Evolutionary conservation across 305 asterid species (phyloP).

Genomic region (Fraxinus floribunda): DNA sequence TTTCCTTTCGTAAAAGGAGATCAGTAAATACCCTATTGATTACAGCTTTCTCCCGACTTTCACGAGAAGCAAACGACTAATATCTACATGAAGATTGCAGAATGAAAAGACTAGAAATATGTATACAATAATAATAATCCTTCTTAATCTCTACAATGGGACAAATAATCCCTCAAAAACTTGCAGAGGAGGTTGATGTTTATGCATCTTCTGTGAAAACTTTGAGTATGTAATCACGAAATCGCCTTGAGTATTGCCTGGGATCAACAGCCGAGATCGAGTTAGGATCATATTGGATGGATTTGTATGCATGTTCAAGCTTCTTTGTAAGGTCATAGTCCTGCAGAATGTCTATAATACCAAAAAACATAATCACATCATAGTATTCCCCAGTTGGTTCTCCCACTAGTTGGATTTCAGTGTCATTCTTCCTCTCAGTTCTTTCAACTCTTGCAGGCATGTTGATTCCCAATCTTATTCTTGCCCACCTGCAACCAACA

Average conservation of each 20-base stretch:
- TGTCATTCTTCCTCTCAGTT: conserved; percentile 59
- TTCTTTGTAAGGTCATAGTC: conserved; percentile 93
- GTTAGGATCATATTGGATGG: conserved; percentile 88
- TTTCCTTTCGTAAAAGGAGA: background rate
- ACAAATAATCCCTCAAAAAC: background rate
- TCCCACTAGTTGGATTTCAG: conserved; percentile 53
- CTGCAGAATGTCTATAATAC: conserved; percentile 92
- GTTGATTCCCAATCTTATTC: conserved; percentile 69
- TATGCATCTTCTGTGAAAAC: conserved; percentile 78
- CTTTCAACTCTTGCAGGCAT: conserved; percentile 91
- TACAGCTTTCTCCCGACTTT: background rate
- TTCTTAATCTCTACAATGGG: background rate
- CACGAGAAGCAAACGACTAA: background rate
- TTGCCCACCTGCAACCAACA: conserved; percentile 55
- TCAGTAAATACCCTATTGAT: background rate
- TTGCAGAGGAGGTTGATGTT: background rate
- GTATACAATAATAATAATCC: conserved; percentile 31
- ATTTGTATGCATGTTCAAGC: conserved; percentile 92
- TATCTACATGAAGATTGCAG: conserved; percentile 21
- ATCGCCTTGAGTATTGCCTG: conserved; percentile 72
- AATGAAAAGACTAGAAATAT: conserved; percentile 18
- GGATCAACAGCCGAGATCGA: conserved; percentile 96
- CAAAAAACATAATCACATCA: conserved; percentile 77
- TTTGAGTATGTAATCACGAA: conserved; percentile 76
- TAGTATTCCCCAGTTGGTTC: conserved; percentile 88